A percentile compares a stretch with the other conserved stretches of the same genome.
Evolutionary conservation across 1,284 basidiomycete species (phyloP).

Genomic region (Laetiporus sulphureus): DNA sequence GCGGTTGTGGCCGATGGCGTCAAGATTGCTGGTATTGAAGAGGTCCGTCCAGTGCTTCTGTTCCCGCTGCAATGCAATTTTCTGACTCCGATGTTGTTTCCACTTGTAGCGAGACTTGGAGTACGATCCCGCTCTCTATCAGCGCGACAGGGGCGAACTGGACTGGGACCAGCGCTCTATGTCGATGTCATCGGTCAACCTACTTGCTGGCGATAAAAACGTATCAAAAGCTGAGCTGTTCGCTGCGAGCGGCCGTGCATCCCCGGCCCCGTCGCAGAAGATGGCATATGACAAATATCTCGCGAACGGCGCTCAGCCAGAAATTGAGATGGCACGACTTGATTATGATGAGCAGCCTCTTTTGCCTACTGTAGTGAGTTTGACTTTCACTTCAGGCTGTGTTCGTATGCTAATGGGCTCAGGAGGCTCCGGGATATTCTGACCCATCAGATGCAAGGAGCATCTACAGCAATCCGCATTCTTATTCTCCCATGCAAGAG

Average conservation of each 20-base stretch:
- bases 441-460: constrained; percentile 17
- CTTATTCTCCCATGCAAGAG: constrained; percentile 10
- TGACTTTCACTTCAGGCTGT: too few relatives aligned
- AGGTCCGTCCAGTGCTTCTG: constrained; percentile 34
- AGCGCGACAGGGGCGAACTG: constrained; percentile 69
- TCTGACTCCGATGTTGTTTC: not conserved
- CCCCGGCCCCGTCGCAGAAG: constrained; percentile 35
- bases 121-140: constrained; percentile 69
- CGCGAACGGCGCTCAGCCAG: constrained; percentile 32
- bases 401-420: not conserved
- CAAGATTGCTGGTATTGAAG: constrained; percentile 70
- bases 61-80: not conserved
- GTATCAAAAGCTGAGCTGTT: constrained; percentile 36
- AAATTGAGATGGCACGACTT: constrained; percentile 53
- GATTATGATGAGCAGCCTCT: constrained; percentile 50
- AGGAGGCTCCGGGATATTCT: constrained; percentile 23
- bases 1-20: constrained; percentile 69
- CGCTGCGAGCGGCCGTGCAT: constrained; percentile 36
- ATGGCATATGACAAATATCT: constrained; percentile 51
- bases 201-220: constrained; percentile 39
- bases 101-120: constrained; percentile 53
- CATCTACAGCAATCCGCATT: constrained; percentile 12
- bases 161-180: constrained; percentile 77
- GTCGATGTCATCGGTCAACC: constrained; percentile 51
- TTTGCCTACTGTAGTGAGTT: constrained; percentile 28